Evolutionary conservation across 1,139 yeast species (phyloP).

Genomic region (Debaryomyces singareniensis): DNA sequence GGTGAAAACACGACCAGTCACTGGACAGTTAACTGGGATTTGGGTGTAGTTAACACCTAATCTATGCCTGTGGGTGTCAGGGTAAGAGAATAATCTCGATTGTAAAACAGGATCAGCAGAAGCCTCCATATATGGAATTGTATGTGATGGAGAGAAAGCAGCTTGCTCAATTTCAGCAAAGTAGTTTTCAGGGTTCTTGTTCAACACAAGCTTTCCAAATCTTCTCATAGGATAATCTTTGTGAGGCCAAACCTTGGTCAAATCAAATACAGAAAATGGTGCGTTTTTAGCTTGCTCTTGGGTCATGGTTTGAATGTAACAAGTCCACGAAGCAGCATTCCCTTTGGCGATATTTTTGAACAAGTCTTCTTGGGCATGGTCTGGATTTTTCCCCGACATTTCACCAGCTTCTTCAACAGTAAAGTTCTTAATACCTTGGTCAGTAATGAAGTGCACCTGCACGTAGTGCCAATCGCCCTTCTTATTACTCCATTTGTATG

Average conservation of each 20-base stretch:
- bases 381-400: slow-evolving; percentile 58
- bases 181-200: slow-evolving; percentile 71
- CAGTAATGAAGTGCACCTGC: slow-evolving; percentile 55
- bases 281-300: slow-evolving; percentile 54
- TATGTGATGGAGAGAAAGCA: slow-evolving; percentile 78
- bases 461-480: slow-evolving; percentile 63
- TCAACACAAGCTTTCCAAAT: slow-evolving; percentile 63
- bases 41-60: slow-evolving; percentile 66
- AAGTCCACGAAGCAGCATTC: slow-evolving; percentile 58
- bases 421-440: slow-evolving; percentile 54
- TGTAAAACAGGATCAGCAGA: slow-evolving; percentile 86
- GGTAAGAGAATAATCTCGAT: slow-evolving; percentile 77
- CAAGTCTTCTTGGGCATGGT: slow-evolving; percentile 58
- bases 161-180: slow-evolving; percentile 81
- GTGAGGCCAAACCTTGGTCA: slow-evolving; percentile 80
- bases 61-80: slow-evolving; percentile 69
- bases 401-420: slow-evolving; percentile 53
- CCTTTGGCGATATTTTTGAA: slow-evolving; percentile 57
- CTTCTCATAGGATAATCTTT: slow-evolving; percentile 67
- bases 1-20: slow-evolving; percentile 40
- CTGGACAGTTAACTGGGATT: slow-evolving; percentile 69
- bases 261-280: slow-evolving; percentile 61
- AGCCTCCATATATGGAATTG: slow-evolving; percentile 80
- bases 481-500: slow-evolving; percentile 62
- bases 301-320: slow-evolving; percentile 63